phyloP scores from a whole-genome alignment of 2,329 filamentous ascomycete species.

The Tympanopsis confertula region DNA sequence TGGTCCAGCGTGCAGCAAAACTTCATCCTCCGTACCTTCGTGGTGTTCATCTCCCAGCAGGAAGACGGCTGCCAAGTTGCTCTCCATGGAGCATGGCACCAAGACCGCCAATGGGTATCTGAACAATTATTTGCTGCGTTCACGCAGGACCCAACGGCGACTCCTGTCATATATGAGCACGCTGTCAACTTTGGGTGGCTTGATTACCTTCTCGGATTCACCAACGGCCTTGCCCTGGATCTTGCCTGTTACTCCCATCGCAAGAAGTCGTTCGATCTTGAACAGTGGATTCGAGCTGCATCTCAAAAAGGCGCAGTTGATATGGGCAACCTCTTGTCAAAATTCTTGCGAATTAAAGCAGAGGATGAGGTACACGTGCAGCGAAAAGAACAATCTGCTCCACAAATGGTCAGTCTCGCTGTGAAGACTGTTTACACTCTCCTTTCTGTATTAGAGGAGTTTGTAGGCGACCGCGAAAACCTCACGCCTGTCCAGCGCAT shows the following conservation, averaged over 20 bases:
- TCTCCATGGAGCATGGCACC: conserved; percentile 80
- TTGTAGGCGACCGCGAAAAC: conserved; percentile 10
- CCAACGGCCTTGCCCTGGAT: conserved; percentile 78
- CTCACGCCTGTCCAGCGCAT: conserved; percentile 72
- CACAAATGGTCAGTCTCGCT: conserved; percentile 37
- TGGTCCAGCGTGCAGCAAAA: conserved; percentile 33
- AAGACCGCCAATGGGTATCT: conserved; percentile 78
- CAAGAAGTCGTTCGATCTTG: conserved; percentile 66
- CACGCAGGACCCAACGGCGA: conserved; percentile 54
- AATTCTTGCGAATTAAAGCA: conserved; percentile 76
- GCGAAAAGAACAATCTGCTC: conserved; percentile 43
- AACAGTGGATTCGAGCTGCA: conserved; percentile 68
- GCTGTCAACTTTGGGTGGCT: conserved; percentile 75
- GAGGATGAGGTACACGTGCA: conserved; percentile 68
- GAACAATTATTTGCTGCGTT: conserved; percentile 69
- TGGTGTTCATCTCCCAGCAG: conserved; percentile 13
- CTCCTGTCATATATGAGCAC: conserved; percentile 65
- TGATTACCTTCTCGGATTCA: conserved; percentile 65
- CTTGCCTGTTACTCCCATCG: conserved; percentile 77
- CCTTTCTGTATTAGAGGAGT: conserved; percentile 68
- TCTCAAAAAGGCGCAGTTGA: conserved; percentile 48
- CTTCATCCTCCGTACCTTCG: conserved; percentile 27
- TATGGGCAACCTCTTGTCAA: conserved; percentile 60
- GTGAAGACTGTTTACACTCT: conserved; percentile 77
- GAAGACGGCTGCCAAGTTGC: conserved; percentile 32